A percentile compares a stretch with the other conserved stretches of the same genome.
Evolutionary conservation across 805 yeast genomes (phyloP).

Genomic region (Spathaspora arborariae): DNA sequence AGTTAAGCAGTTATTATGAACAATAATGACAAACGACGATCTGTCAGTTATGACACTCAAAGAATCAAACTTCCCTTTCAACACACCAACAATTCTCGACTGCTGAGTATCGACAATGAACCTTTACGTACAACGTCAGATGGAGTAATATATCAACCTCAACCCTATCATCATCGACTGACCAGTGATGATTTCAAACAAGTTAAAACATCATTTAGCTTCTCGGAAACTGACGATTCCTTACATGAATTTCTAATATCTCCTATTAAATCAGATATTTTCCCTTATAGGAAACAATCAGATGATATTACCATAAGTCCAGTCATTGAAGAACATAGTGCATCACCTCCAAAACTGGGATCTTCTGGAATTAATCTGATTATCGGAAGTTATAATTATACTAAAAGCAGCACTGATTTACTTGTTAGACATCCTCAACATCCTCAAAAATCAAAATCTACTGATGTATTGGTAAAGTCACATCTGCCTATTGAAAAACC

Average conservation of each 20-base stretch:
- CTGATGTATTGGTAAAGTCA: constrained; percentile 3
- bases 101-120: constrained; percentile 1
- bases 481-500: not conserved
- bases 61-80: constrained; percentile 10
- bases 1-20: not conserved
- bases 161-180: not conserved
- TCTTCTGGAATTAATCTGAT: constrained; percentile 22
- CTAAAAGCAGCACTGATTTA: constrained; percentile 18
- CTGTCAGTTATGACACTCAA: constrained; percentile 12
- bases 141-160: constrained; percentile 13
- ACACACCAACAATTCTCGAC: constrained; percentile 4
- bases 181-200: not conserved
- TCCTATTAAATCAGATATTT: constrained; percentile 4
- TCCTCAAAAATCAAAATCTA: constrained; percentile 4
- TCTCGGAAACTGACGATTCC: constrained; percentile 7
- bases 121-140: constrained; percentile 16
- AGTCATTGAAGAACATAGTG: constrained; percentile 12
- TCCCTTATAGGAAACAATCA: constrained; percentile 5
- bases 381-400: constrained; percentile 26
- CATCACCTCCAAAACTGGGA: constrained; percentile 1
- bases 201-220: constrained; percentile 2
- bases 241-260: constrained; percentile 5
- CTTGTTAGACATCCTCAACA: not conserved
- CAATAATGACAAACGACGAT: constrained; percentile 6
- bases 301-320: constrained; percentile 12